These are phyloP conservation scores for Dryas octopetala DNA, from an alignment of 306 rosid species.

Conservation along the genomic window DNA sequence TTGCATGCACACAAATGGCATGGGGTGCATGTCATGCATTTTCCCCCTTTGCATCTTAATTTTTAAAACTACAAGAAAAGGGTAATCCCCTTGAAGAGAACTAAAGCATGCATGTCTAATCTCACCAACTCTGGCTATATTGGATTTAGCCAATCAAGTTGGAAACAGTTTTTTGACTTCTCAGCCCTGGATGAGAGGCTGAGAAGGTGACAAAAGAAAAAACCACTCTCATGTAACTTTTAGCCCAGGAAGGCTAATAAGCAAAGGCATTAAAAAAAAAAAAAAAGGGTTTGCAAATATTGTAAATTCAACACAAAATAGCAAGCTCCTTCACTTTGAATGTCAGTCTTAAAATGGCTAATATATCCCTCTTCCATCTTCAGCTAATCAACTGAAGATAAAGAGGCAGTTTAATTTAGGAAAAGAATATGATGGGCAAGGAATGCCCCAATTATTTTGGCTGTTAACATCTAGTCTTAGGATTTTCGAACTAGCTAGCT, in stretches of 20 bases:
- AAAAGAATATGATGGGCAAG: slow-evolving; percentile 49
- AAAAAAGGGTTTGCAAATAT: slow-evolving; percentile 46
- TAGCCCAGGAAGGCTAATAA: slow-evolving; percentile 51
- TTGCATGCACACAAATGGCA: slow-evolving; percentile 29
- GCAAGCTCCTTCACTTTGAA: slow-evolving; percentile 44
- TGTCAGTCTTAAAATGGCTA: slow-evolving; percentile 32
- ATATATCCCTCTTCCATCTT: slow-evolving; percentile 34
- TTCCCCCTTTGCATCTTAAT: slow-evolving; percentile 32
- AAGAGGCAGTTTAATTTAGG: slow-evolving; percentile 44
- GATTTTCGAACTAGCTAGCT: slow-evolving; percentile 41
- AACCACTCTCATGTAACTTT: slow-evolving; percentile 19
- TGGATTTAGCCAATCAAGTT: slow-evolving; percentile 54
- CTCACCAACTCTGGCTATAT: slow-evolving; percentile 57
- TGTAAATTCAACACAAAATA: slow-evolving; percentile 56
- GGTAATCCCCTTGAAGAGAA: slow-evolving; percentile 51
- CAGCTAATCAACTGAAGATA: slow-evolving; percentile 48
- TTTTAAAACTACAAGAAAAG: slow-evolving; percentile 23
- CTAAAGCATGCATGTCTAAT: slow-evolving; percentile 33
- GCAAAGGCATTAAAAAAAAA: background rate
- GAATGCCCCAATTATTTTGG: slow-evolving; percentile 72
- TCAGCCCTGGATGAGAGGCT: slow-evolving; percentile 49
- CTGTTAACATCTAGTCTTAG: slow-evolving; percentile 55
- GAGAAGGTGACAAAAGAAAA: slow-evolving; percentile 31
- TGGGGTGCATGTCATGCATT: slow-evolving; percentile 75
- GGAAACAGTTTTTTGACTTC: slow-evolving; percentile 32